Conservation (phyloP, 2,329 filamentous ascomycete genomes). For the Hypomyces perniciosus region DNA sequence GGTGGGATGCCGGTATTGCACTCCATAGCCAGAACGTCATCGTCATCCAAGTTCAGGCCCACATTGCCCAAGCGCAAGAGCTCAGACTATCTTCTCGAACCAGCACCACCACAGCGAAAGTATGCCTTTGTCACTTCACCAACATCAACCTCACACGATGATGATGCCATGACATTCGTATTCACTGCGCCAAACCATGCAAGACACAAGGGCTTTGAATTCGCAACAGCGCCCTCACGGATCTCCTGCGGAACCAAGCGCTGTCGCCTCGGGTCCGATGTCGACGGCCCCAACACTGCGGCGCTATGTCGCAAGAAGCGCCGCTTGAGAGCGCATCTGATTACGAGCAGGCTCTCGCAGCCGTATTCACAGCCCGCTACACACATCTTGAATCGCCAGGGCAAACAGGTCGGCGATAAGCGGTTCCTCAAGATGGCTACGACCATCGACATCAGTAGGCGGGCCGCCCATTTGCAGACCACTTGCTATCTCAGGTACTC, state of each 20-base stretch:
- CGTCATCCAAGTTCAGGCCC: background rate
- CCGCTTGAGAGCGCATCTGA: slow-evolving; percentile 54
- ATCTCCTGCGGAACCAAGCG: slow-evolving; percentile 38
- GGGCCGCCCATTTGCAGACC: slow-evolving; percentile 40
- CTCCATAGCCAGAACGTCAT: background rate
- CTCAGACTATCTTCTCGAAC: slow-evolving; percentile 9
- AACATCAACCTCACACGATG: no score
- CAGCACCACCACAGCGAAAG: background rate
- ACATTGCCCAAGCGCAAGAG: slow-evolving; percentile 9
- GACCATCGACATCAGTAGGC: slow-evolving; percentile 30
- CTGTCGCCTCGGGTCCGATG: slow-evolving; percentile 46
- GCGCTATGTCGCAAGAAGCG: slow-evolving; percentile 59
- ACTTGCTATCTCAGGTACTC: slow-evolving; percentile 57
- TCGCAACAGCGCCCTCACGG: background rate
- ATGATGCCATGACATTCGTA: background rate
- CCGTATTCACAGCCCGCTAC: slow-evolving; percentile 65
- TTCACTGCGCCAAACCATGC: background rate
- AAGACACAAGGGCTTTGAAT: slow-evolving; percentile 2
- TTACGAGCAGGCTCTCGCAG: slow-evolving; percentile 64
- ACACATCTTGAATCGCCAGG: slow-evolving; percentile 60
- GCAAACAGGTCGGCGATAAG: slow-evolving; percentile 37
- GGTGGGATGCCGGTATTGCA: background rate
- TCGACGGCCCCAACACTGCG: slow-evolving; percentile 51
- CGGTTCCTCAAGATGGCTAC: slow-evolving; percentile 45
- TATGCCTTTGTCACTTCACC: no score